Evolutionary conservation across 441 rosid genomes (phyloP), one percentile per base, ranked within the genome.

Genomic region (Erysimum cheiri): DNA sequence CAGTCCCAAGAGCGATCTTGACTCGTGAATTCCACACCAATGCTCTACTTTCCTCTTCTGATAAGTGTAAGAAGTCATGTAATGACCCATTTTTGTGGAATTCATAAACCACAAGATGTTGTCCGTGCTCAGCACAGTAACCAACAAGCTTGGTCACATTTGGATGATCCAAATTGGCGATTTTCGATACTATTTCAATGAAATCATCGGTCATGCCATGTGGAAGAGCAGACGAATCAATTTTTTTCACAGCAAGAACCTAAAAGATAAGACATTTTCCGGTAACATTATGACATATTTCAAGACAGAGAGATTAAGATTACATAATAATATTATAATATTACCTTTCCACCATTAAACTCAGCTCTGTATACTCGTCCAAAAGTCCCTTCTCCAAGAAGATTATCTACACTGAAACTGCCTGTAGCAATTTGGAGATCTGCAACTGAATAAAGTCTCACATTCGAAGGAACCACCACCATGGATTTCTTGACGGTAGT

Each of bases 341-440:
- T 46, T 77, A 96, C 98, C 96, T 87, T 93, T 54, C 97, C 96
- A 71, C 89, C 92, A 74, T 81, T 84, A 81, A 96, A 85, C 60
- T 87, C 91, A 65, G 99, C 99, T 81, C 92, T 92, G 81, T 93
- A 96, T 44, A 91, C 98, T 75, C 97, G 90, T 39, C 98, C 98
- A 83, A 96, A 96, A 72, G 84, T 87, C 53, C 99, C 98, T 80
- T 89, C 98, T 3, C 99, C 99, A 46, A 96, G 90, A 80, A 91
- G 91, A 78, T 87, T 83, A 47, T 96, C 97, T 29, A 84, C 67
- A 50, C 75, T 88, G 87, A 96, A 96, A 85, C 98, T 93, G 54
- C 86, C 85, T 6, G 98, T 96, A 65, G 97, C 92, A 72, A 96
- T 85, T 80, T 96, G 99, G 73, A 96, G 86, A 82, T 96, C 98